Evolutionary conservation across 306 rosid species (phyloP).

Genomic region (Prosopis cineraria): DNA sequence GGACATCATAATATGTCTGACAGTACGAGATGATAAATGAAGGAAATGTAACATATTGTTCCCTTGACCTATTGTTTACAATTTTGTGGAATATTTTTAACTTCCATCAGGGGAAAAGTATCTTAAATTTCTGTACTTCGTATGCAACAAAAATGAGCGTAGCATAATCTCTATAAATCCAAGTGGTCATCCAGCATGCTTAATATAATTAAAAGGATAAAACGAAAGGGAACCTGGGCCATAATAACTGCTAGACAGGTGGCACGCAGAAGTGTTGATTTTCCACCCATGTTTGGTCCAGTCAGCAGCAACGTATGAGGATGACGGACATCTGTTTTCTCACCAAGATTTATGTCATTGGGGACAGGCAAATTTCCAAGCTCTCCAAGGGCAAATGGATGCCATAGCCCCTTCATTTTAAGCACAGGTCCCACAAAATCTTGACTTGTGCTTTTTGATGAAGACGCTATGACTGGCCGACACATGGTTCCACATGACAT

Average conservation of each 20-base stretch:
- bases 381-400: conserved; percentile 87
- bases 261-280: conserved; percentile 92
- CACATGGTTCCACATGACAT: conserved; percentile 79
- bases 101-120: background rate
- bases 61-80: background rate
- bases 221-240: conserved; percentile 73
- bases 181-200: conserved; percentile 2
- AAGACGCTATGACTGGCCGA: conserved; percentile 71
- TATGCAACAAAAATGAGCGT: conserved; percentile 7
- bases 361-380: conserved; percentile 80
- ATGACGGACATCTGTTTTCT: conserved; percentile 51
- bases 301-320: conserved; percentile 82
- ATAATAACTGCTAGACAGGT: conserved; percentile 91
- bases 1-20: conserved; percentile 15
- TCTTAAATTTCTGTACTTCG: background rate
- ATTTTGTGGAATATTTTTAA: conserved; percentile 24
- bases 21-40: conserved; percentile 3
- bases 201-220: conserved; percentile 11
- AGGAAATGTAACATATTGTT: conserved; percentile 9
- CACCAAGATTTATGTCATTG: conserved; percentile 84
- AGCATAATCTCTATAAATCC: conserved; percentile 3
- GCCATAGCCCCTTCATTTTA: conserved; percentile 81
- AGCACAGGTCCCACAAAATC: conserved; percentile 59
- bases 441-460: conserved; percentile 39
- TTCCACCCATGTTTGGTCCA: conserved; percentile 99